Base-by-base conservation (phyloP, 1,139 yeast genomes). In the Kurtzmaniella quercitrusa region DNA sequence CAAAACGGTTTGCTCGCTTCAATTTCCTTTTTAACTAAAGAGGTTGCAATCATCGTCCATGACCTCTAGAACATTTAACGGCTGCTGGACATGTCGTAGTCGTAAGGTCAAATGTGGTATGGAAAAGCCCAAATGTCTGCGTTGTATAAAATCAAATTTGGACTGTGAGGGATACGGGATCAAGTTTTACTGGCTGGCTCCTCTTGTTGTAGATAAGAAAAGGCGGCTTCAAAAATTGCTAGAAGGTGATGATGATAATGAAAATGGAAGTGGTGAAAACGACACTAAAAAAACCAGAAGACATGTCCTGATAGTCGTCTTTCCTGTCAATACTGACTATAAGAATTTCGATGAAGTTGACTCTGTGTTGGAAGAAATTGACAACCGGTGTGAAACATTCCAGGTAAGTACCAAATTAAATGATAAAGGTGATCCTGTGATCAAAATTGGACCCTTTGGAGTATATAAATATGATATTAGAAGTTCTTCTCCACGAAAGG, bases 41-140 rank as follows among this genome's bases (percentile, higher is more conserved):
- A n/a, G 25, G 25, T 36, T 36, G 38, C 38, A 36, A 41, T 29
- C 18, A 29, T 37, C 39, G 38, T 19, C 31, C 19, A 63, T 62
- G 66, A 44, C 60, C 34, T 57, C 25, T 4, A 57, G 80, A 39
- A 69, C 70, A 41, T 76, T 73, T 55, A 63, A 71, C 43, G 81
- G 81, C 7, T 76, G 81, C 55, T 75, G 79, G 73, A 76, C 81
- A 11, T 76, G 81, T 51, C 62, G 81, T 33, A 51, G 63, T 31
- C 61, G 80, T 21, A 75, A 75, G 52, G 76, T 76, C 48, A 75
- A 75, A 53, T 76, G 81, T 56, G 81, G 75, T 50, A 63, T 70
- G 31, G 52, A 57, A 3, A 61, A 63, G 45, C 81, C 81, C 1
- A 46, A 46, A 14, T 76, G 81, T 51, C 42, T 48, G 29, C 59